Evolutionary conservation across 225 moss, liverwort and hornwort genomes (phyloP), one percentile per base, ranked within the genome.

Genomic region (Climacium dendroides): DNA sequence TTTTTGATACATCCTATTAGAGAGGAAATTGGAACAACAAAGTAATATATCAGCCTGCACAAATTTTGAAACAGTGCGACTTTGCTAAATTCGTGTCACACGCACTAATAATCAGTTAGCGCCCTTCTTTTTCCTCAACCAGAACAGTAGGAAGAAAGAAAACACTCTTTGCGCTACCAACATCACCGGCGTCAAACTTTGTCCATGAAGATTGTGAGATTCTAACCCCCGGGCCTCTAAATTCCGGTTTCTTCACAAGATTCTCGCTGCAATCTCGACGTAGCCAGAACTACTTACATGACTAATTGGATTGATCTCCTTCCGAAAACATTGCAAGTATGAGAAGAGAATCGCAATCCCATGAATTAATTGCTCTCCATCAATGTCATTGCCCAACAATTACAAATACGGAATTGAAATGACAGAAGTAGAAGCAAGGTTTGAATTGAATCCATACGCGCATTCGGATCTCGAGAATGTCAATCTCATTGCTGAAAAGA

Each of bases 401-500:
- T 53, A 7, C 19, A 57, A 10, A 25, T 6, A 72, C 50, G 45
- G 58, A 65, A 74, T 43, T 82, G 11, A 71, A 58, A 57, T 62
- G 55, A 32, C 19, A 80, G 60, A 74, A 78, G 59, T 28, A 69
- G n/a, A n/a, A n/a, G n/a, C n/a, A 69, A 74, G 34, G 60, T 39
- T 66, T 59, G 52, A 90, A 34, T 63, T 54, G 55, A 89, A 72
- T 26, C 45, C 88, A 64, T 79, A 90, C 92, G 22, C 64, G 90
- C 79, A 91, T 87, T 61, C 95, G 93, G 57, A 94, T 91, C 80
- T 96, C 94, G 30, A 96, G 86, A 61, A 96, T 87, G 75, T 95
- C 96, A 37, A 96, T 80, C 90, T 95, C 95, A 26, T 93, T 93
- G 92, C 95, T 95, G 83, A 96, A 95, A 55, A 95, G 89, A 11